Evolutionary conservation across 495 filamentous ascomycete species (phyloP).

Genomic region (Halenospora varia): DNA sequence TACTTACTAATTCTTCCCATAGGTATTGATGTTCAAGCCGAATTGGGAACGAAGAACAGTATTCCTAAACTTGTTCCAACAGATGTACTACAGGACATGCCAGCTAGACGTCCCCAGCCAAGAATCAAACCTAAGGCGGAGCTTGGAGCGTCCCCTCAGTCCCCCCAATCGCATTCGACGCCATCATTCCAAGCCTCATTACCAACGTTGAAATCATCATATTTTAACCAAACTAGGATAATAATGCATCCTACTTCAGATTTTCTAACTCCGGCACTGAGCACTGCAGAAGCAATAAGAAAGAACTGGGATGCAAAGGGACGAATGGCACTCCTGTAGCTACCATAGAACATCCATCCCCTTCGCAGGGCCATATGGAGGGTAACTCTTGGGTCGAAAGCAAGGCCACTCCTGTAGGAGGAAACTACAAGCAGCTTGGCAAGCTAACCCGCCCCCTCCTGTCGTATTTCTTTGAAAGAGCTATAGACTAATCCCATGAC

Average conservation of each 20-base stretch:
- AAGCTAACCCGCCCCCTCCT: conserved; percentile 63
- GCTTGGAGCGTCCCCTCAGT: conserved; percentile 49
- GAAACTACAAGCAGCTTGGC: conserved; percentile 96
- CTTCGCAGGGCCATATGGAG: conserved; percentile 30
- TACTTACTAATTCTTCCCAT: conserved; percentile 3
- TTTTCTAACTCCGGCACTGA: conserved; percentile 41
- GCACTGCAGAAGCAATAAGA: conserved; percentile 32
- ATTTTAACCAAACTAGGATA: conserved; percentile 63
- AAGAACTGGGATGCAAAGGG: conserved; percentile 25
- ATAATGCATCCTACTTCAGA: conserved; percentile 67
- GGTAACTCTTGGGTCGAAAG: conserved; percentile 30
- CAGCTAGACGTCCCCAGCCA: conserved; percentile 60
- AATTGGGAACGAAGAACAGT: conserved; percentile 82
- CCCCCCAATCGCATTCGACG: conserved; percentile 70
- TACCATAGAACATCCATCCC: no score
- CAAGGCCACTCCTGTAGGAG: conserved; percentile 81
- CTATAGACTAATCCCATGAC: conserved; percentile 72
- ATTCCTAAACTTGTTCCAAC: conserved; percentile 64
- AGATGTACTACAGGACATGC: conserved; percentile 57
- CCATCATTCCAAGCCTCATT: conserved; percentile 78
- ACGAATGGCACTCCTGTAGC: conserved; percentile 27
- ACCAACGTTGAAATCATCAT: conserved; percentile 68
- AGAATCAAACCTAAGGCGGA: conserved; percentile 69
- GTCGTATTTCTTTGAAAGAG: conserved; percentile 51
- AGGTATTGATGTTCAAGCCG: conserved; percentile 98